A percentile compares a stretch with the other conserved stretches of the same genome.
Evolutionary conservation across 2,329 filamentous ascomycete species (phyloP).

Genomic region (Botrytis galanthina): DNA sequence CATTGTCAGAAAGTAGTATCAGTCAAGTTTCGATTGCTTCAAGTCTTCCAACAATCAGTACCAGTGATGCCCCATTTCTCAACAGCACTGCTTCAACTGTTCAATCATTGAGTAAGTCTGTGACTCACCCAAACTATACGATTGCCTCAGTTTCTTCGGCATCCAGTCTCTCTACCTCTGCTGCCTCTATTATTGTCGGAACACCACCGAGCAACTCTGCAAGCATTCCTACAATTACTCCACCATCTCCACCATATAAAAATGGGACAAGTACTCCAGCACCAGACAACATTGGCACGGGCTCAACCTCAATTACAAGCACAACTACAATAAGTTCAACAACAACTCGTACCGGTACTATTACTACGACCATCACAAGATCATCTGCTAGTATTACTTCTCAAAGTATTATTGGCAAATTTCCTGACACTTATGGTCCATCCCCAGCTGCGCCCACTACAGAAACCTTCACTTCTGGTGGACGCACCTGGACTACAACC

Average conservation of each 20-base stretch:
- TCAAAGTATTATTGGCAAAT: conserved; percentile 14
- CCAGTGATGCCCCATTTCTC: neutral
- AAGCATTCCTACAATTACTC: neutral
- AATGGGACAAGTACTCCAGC: neutral
- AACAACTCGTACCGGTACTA: conserved; percentile 6
- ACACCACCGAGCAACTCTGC: neutral
- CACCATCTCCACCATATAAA: neutral
- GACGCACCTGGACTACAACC: conserved; percentile 14
- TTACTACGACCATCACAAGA: neutral
- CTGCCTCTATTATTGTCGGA: neutral
- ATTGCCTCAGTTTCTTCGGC: neutral
- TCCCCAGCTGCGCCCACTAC: neutral
- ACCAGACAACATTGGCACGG: neutral
- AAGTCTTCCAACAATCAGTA: neutral
- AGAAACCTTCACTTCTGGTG: conserved; percentile 13
- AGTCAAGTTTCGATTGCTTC: neutral
- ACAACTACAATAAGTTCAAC: conserved; percentile 7
- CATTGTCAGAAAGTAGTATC: neutral
- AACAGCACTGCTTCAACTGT: neutral
- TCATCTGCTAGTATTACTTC: neutral
- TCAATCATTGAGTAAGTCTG: neutral
- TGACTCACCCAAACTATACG: neutral
- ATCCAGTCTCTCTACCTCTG: neutral
- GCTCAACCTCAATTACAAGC: neutral
- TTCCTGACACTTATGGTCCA: neutral